Base-by-base conservation (phyloP, 2,329 filamentous ascomycete genomes). In the Fusarium concolor region DNA sequence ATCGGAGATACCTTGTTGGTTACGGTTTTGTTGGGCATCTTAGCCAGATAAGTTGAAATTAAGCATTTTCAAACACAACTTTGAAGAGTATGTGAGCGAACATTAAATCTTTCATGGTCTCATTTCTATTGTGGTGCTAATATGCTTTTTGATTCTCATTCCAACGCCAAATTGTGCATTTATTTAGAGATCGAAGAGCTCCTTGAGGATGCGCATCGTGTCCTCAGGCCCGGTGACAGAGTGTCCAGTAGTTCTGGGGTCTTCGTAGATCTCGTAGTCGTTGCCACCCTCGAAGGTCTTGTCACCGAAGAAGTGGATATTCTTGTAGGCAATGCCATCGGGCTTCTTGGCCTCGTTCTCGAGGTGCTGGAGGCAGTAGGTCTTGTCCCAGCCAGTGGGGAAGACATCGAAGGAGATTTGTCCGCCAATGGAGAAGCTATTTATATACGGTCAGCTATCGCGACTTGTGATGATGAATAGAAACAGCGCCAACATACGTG, bases 351-450 rank as follows among this genome's bases (percentile, higher is more conserved):
- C 90, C 79, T 97, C 94, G 68, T 86, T 86, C 82, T 96, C 93
- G 65, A 98, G 84, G 81, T 97, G 94, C 74, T 88, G 85, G 71
- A 98, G 85, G 83, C 94, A 97, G 86, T 97, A 99, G 11, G 93
- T 97, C 89, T 98, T 99, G 84, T 99, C 96, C 96, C 96, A 99
- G 76, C 96, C 96, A 4, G 85, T 88, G 68, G 96, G 96, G 87
- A 99, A 99, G 75, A 98, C 92, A 78, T 99, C 96, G 80, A 99
- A 99, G 62, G 94, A 97, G 81, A 99, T 97, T 78, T 97, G 93
- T 53, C 96, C 96, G 73, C 96, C 96, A 75, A 99, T 97, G 67
- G 93, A 95, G 85, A 91, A 97, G 61, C 92, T 94, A 46, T 50
- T 20, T 15, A 17, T 10, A 33, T 17, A 10, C 22, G 10, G 14